Evolutionary conservation across 2,329 filamentous ascomycete genomes (phyloP).

Genomic region (Cryphonectria carpinicola): DNA sequence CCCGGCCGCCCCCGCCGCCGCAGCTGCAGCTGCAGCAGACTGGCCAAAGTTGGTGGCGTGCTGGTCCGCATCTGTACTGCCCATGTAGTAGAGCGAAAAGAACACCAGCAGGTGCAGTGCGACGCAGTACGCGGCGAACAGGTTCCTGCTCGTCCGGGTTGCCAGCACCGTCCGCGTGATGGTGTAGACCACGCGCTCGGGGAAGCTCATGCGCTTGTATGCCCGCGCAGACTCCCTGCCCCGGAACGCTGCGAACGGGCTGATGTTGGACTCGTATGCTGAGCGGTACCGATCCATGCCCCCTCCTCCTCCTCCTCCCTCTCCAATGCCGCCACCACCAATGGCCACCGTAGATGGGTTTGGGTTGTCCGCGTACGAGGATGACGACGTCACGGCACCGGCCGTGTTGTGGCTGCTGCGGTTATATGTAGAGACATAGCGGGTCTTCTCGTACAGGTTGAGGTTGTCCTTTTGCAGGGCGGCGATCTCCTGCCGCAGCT

Average conservation of each 20-base stretch:
- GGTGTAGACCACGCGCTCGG: constrained; percentile 87
- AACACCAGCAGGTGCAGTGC: constrained; percentile 89
- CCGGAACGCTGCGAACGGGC: constrained; percentile 92
- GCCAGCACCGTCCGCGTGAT: constrained; percentile 89
- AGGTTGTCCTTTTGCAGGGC: constrained; percentile 96
- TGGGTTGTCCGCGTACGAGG: constrained; percentile 66
- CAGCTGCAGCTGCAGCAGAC: constrained; percentile 48
- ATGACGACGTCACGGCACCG: constrained; percentile 55
- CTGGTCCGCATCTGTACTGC: constrained; percentile 66
- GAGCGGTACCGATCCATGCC: constrained; percentile 76
- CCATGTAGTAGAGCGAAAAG: constrained; percentile 82
- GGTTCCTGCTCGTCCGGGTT: constrained; percentile 85
- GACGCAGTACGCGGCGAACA: constrained; percentile 92
- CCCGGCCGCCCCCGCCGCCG: constrained; percentile 44
- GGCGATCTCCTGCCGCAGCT: constrained; percentile 86
- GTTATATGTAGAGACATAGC: constrained; percentile 94
- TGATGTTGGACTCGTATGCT: constrained; percentile 93
- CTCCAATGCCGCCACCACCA: constrained; percentile 53
- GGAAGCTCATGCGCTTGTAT: constrained; percentile 89
- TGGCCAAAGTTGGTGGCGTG: constrained; percentile 62
- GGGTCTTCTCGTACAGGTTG: constrained; percentile 94
- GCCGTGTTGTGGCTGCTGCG: constrained; percentile 60
- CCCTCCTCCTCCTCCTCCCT: constrained; percentile 60
- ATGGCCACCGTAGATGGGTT: constrained; percentile 74
- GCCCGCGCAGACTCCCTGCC: constrained; percentile 91